Conservation (phyloP, 1,139 yeast species). For the Hemisphaericaspora lyxosophila region DNA sequence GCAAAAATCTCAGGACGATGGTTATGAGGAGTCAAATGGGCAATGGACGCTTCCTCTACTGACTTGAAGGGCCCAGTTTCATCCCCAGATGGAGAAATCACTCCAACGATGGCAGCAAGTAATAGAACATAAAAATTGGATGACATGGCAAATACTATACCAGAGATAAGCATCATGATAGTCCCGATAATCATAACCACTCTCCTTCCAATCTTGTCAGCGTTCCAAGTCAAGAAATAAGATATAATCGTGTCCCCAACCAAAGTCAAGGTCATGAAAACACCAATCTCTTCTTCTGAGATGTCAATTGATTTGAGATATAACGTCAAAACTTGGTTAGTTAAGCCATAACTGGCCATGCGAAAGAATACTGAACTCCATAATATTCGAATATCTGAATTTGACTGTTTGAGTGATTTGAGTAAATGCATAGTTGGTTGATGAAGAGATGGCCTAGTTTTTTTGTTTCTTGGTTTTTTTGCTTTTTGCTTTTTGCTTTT, state of each 20-base stretch:
- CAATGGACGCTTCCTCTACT: conserved; percentile 82
- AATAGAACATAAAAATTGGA: conserved; percentile 56
- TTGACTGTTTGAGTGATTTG: conserved; percentile 26
- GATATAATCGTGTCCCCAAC: conserved; percentile 79
- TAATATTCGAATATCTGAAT: conserved; percentile 60
- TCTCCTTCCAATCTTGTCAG: conserved; percentile 74
- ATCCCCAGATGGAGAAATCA: conserved; percentile 87
- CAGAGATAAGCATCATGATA: conserved; percentile 68
- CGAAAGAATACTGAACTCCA: conserved; percentile 73
- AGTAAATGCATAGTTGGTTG: conserved; percentile 24
- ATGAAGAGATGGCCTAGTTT: not conserved
- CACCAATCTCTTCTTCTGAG: conserved; percentile 61
- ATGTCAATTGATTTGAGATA: conserved; percentile 60
- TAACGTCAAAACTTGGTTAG: conserved; percentile 76
- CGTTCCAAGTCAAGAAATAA: conserved; percentile 71
- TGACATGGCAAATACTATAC: conserved; percentile 55
- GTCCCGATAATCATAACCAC: conserved; percentile 65
- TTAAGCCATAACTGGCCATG: conserved; percentile 75
- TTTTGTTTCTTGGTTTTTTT: not conserved
- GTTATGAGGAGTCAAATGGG: conserved; percentile 69
- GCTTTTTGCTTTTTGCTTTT: conserved; percentile 3
- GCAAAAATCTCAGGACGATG: conserved; percentile 78
- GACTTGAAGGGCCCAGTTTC: conserved; percentile 93
- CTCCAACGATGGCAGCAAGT: conserved; percentile 56
- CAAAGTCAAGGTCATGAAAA: conserved; percentile 80